A percentile compares a stretch with the other conserved stretches of the same genome.
Conservation (phyloP, 2,329 filamentous ascomycete species). For the Clonostachys chloroleuca region DNA sequence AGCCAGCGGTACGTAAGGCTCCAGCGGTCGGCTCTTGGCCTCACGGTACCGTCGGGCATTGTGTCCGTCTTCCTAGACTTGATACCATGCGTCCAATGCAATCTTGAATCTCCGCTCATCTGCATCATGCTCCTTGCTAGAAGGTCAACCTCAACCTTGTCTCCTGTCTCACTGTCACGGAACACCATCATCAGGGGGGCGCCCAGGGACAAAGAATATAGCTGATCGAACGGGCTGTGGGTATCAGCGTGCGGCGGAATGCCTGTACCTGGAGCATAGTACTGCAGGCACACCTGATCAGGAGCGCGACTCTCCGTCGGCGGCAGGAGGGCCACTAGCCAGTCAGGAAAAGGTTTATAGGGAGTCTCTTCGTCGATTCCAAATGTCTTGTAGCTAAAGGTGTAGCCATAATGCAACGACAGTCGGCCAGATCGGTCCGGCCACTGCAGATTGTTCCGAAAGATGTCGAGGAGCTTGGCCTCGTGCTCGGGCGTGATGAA, state of each 20-base stretch:
- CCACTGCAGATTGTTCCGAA: slow-evolving; percentile 39
- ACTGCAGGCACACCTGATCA: slow-evolving; percentile 56
- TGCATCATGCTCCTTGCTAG: slow-evolving; percentile 43
- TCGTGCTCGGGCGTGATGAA: slow-evolving; percentile 43
- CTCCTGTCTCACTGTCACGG: slow-evolving; percentile 12
- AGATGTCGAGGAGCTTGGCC: slow-evolving; percentile 13
- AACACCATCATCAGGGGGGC: slow-evolving; percentile 39
- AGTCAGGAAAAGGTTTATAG: slow-evolving; percentile 44
- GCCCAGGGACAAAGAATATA: slow-evolving; percentile 39
- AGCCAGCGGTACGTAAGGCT: slow-evolving; percentile 53
- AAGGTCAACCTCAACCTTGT: slow-evolving; percentile 38
- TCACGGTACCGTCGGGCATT: slow-evolving; percentile 36
- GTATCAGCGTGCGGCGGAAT: slow-evolving; percentile 60
- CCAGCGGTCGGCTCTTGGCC: slow-evolving; percentile 39
- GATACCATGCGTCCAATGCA: slow-evolving; percentile 54
- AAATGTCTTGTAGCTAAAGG: slow-evolving; percentile 55
- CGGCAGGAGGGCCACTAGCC: slow-evolving; percentile 43
- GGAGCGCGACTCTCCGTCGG: slow-evolving; percentile 34
- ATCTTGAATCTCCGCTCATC: slow-evolving; percentile 41
- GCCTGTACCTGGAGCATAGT: slow-evolving; percentile 54
- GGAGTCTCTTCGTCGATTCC: slow-evolving; percentile 44
- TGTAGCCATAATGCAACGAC: slow-evolving; percentile 52
- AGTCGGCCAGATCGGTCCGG: slow-evolving; percentile 36
- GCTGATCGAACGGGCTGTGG: slow-evolving; percentile 38
- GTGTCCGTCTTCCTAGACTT: slow-evolving; percentile 47